Percentiles rank a stretch among this genome's conserved stretches.
Evolutionary conservation across 768 basidiomycete genomes (phyloP).

Genomic region (Serendipita sp.): DNA sequence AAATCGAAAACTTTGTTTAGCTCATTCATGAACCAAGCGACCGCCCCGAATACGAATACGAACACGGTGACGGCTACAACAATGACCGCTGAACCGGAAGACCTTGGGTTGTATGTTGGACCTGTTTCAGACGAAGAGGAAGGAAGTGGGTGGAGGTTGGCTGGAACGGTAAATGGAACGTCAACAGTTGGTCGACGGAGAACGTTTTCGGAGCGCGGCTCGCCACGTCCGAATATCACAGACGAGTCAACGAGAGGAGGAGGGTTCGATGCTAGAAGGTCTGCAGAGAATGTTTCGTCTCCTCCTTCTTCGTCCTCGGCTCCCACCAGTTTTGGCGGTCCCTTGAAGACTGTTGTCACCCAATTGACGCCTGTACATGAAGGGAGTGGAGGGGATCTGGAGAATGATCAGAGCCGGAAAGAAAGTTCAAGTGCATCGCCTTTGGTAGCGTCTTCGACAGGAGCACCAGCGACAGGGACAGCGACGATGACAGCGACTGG

Average conservation of each 20-base stretch:
- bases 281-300: neutral
- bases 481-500: neutral
- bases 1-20: neutral
- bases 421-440: too few species aligned
- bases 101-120: neutral
- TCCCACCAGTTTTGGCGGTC: neutral
- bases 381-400: neutral
- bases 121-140: conserved; percentile 5
- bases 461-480: neutral
- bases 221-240: neutral
- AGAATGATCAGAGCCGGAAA: neutral
- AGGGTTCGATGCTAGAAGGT: neutral
- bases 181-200: neutral
- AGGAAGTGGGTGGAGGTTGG: neutral
- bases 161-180: neutral
- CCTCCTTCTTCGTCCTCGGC: neutral
- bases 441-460: neutral
- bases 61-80: neutral
- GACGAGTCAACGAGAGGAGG: neutral
- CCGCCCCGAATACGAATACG: too few species aligned
- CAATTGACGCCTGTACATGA: neutral
- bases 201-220: conserved; percentile 2
- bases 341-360: neutral
- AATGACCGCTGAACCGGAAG: neutral
- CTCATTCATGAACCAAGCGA: neutral